Base-by-base conservation (phyloP, 2,329 filamentous ascomycete species). In the Xylaria sp. region DNA sequence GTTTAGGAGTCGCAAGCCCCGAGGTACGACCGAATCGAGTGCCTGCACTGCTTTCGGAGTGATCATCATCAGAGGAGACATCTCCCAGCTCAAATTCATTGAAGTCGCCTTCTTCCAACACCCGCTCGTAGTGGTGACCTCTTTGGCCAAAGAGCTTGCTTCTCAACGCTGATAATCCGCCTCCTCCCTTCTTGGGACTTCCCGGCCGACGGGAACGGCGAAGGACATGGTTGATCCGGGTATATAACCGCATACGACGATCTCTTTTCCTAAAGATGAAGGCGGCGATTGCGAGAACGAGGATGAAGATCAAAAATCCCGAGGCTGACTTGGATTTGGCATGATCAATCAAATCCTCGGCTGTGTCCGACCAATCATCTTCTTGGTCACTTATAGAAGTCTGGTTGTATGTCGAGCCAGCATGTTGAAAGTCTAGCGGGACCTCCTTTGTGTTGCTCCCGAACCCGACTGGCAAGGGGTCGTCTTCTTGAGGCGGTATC, bases 231-330 rank as follows among this genome's bases (percentile, higher is more conserved):
- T 76, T 77, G 42, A 91, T 61, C 68, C 83, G 86, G 66, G 83
- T 79, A 66, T 85, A 86, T 6, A 91, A 71, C 1, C 87, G 81
- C 69, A 83, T 82, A 56, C 92, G 85, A 53, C 92, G 86, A 64
- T 95, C 92, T 57, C 92, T 89, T 62, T 92, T 94, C 65, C 92
- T 87, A 67, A 97, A 84, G 58, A 96, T 80, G 74, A 91, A 94
- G 7, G 82, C 80, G 17, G 90, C 81, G 31, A 94, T 77, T 19
- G 90, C 71, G 25, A 97, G 70, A 61, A 97, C 84, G 33, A 95
- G 69, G 15, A 96, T 70, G 73, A 97, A 89, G n/a, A 94, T 79
- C 17, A 97, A 74, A 59, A 97, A 83, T 0, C 91, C 89, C 0
- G 91, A 89, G 2, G 91, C 85, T 0, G 91, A 87, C 64, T 86